A percentile compares a stretch with the other conserved stretches of the same genome.
phyloP scores from a whole-genome alignment of 2,329 filamentous ascomycete genomes.

The Alternaria ventricosa region DNA sequence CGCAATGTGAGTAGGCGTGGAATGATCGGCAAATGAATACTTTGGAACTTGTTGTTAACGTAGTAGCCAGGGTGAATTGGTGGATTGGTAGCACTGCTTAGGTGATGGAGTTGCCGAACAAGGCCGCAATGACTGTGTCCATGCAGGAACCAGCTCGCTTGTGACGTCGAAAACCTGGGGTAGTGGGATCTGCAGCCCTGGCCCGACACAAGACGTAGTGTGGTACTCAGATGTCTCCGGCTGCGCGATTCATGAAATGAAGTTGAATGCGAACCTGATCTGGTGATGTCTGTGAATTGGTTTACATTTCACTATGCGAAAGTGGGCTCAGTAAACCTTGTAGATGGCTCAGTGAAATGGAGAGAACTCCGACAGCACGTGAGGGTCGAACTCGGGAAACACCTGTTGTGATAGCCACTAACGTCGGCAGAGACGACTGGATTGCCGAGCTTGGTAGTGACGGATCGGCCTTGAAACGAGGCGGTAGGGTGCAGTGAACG shows the following conservation, averaged over 20 bases:
- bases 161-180: neutral
- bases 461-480: neutral
- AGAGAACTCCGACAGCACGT: neutral
- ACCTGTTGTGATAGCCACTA: neutral
- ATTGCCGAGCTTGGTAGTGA: neutral
- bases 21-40: neutral
- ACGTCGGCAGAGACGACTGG: neutral
- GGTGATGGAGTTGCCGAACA: neutral
- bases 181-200: neutral
- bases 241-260: neutral
- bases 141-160: conserved; percentile 8
- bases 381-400: neutral
- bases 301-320: neutral
- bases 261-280: neutral
- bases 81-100: neutral
- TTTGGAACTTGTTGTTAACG: neutral
- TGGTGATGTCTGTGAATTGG: neutral
- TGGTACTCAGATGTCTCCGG: neutral
- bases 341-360: neutral
- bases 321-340: neutral
- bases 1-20: neutral
- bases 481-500: neutral
- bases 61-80: neutral
- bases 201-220: neutral
- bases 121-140: neutral